phyloP scores from a whole-genome alignment of 495 filamentous ascomycete genomes.

The Pyrenula massariospora region DNA sequence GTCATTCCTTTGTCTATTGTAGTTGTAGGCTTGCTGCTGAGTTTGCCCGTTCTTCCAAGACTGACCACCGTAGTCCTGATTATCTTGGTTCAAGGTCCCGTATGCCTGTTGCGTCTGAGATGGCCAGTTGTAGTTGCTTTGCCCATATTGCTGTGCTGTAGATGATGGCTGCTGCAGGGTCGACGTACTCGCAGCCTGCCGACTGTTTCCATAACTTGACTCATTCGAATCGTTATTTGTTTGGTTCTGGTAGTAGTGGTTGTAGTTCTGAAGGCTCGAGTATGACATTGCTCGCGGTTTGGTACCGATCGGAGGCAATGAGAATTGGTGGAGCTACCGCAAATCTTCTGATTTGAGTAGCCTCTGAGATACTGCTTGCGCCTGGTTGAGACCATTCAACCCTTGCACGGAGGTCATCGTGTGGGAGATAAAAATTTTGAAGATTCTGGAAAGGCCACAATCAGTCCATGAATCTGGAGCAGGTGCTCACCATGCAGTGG shows the following conservation, averaged over 20 bases:
- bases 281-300: conserved; percentile 1
- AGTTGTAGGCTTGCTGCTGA: neutral
- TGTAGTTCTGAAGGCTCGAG: neutral
- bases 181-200: neutral
- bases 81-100: neutral
- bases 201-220: neutral
- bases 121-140: neutral
- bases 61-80: neutral
- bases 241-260: neutral
- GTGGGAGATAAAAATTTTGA: too few species aligned
- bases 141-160: neutral
- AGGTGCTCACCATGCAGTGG: too few species aligned
- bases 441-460: too few species aligned
- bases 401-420: too few species aligned
- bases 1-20: neutral
- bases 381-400: too few species aligned
- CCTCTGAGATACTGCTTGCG: too few species aligned
- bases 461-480: too few species aligned
- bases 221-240: neutral
- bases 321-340: too few species aligned
- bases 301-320: too few species aligned
- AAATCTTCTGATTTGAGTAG: too few species aligned
- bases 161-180: neutral
- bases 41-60: neutral
- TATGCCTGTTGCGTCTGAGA: neutral